Conservation (phyloP, 768 basidiomycete genomes). For the Hygrocybe punicea region DNA sequence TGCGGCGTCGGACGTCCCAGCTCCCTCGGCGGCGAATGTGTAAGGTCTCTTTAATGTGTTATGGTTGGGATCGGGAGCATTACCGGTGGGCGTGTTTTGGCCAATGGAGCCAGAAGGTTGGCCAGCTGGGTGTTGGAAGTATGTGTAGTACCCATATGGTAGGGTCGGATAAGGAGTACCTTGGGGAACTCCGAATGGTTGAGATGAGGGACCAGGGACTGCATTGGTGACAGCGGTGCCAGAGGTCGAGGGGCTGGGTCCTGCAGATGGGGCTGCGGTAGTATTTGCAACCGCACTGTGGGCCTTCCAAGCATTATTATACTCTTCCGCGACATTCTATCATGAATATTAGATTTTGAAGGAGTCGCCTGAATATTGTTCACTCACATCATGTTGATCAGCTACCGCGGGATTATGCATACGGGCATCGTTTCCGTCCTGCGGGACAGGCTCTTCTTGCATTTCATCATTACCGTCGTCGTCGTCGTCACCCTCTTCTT, state of each 20-base stretch:
- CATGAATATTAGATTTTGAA: constrained; percentile 13
- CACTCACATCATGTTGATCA: constrained; percentile 12
- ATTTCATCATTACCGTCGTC: constrained; percentile 30
- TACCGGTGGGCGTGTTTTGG: not conserved
- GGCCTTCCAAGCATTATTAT: constrained; percentile 61
- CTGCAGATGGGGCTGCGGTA: constrained; percentile 4
- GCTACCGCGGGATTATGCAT: not conserved
- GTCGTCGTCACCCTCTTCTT: constrained; percentile 33
- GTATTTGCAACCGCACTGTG: constrained; percentile 36
- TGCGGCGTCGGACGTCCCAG: constrained; percentile 12
- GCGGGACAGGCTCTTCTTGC: constrained; percentile 6
- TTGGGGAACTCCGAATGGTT: not conserved
- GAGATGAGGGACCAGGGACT: not conserved
- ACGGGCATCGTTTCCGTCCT: not conserved
- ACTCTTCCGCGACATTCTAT: constrained; percentile 50
- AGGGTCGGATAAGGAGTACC: not conserved
- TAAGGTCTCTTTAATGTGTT: constrained; percentile 10
- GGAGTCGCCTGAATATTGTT: not conserved
- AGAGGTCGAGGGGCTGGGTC: not conserved
- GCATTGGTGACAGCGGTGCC: not conserved
- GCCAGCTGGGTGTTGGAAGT: constrained; percentile 18
- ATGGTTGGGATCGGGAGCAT: constrained; percentile 1
- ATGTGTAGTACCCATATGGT: constrained; percentile 2
- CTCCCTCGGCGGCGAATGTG: constrained; percentile 4
- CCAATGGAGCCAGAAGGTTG: constrained; percentile 10